These are phyloP conservation scores for Malassezia slooffiae DNA, from an alignment of 1,284 basidiomycete species.

Conservation along the genomic window DNA sequence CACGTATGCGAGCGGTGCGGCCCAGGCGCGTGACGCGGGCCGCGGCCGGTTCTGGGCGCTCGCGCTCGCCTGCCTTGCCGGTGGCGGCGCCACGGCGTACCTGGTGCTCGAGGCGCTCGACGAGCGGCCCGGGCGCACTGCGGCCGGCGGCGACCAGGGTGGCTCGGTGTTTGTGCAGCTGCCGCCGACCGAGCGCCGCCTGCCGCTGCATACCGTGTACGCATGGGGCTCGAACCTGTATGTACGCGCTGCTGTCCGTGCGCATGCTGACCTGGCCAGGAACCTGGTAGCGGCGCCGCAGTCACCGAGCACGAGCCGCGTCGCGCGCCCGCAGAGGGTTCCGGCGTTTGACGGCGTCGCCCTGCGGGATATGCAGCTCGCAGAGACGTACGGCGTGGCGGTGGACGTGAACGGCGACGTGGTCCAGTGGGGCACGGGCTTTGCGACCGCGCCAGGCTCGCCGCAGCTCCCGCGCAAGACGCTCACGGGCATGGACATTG, in stretches of 20 bases:
- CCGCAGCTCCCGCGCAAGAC: slow-evolving; percentile 29
- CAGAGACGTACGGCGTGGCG: slow-evolving; percentile 39
- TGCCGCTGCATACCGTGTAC: slow-evolving; percentile 3
- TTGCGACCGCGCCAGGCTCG: slow-evolving; percentile 23
- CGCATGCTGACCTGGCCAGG: slow-evolving; percentile 3
- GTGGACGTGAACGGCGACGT: slow-evolving; percentile 58
- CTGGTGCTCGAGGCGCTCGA: neutral
- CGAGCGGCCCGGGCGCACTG: too few species aligned
- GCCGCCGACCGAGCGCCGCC: slow-evolving; percentile 7
- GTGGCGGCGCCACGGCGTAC: too few species aligned
- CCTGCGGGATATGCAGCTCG: slow-evolving; percentile 35
- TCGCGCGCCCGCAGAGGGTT: slow-evolving; percentile 29
- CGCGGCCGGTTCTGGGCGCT: too few species aligned
- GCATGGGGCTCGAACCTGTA: slow-evolving; percentile 11
- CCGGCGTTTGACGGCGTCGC: slow-evolving; percentile 40
- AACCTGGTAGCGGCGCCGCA: slow-evolving; percentile 42
- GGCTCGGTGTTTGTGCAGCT: too few species aligned
- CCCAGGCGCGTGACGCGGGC: too few species aligned
- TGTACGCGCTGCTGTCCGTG: neutral
- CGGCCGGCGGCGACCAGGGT: too few species aligned
- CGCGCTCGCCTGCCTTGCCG: too few species aligned
- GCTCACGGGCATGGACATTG: slow-evolving; percentile 37
- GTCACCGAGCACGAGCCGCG: slow-evolving; percentile 18
- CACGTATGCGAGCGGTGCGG: too few species aligned
- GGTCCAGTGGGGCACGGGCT: slow-evolving; percentile 44